A percentile compares a stretch with the other conserved stretches of the same genome.
These are phyloP conservation scores for Sporopachydermia lactativora DNA, from an alignment of 805 yeast genomes.

Conservation along the genomic window DNA sequence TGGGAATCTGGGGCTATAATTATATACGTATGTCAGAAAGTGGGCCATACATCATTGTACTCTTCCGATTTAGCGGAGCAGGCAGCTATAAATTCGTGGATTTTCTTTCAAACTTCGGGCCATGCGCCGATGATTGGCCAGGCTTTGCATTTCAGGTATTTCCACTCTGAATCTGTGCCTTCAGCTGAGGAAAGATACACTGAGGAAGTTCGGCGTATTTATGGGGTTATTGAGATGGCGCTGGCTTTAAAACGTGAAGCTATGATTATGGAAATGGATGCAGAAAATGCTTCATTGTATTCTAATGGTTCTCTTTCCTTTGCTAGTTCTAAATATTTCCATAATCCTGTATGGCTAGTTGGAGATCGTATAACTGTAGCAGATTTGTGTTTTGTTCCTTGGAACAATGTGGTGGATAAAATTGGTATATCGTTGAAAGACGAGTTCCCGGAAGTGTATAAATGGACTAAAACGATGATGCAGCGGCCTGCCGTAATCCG, in stretches of 20 bases:
- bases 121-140: constrained; percentile 99
- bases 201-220: constrained; percentile 85
- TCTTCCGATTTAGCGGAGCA: constrained; percentile 67
- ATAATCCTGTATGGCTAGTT: constrained; percentile 90
- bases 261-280: constrained; percentile 74
- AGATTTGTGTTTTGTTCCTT: constrained; percentile 85
- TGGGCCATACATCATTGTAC: constrained; percentile 49
- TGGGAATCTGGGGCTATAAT: constrained; percentile 97
- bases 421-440: constrained; percentile 77
- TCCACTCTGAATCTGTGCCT: constrained; percentile 75
- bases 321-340: constrained; percentile 74
- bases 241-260: constrained; percentile 87
- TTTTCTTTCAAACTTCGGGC: constrained; percentile 90
- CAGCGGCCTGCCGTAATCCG: constrained; percentile 82
- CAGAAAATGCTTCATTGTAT: constrained; percentile 77
- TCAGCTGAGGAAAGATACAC: constrained; percentile 84
- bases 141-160: constrained; percentile 85
- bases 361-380: constrained; percentile 78
- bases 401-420: constrained; percentile 93
- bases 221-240: constrained; percentile 91
- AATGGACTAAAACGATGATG: constrained; percentile 95
- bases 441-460: constrained; percentile 90
- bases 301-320: constrained; percentile 81
- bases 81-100: constrained; percentile 76
- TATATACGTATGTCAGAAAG: constrained; percentile 65